phyloP scores from a whole-genome alignment of 2,329 filamentous ascomycete genomes.

The Fusarium circinatum region DNA sequence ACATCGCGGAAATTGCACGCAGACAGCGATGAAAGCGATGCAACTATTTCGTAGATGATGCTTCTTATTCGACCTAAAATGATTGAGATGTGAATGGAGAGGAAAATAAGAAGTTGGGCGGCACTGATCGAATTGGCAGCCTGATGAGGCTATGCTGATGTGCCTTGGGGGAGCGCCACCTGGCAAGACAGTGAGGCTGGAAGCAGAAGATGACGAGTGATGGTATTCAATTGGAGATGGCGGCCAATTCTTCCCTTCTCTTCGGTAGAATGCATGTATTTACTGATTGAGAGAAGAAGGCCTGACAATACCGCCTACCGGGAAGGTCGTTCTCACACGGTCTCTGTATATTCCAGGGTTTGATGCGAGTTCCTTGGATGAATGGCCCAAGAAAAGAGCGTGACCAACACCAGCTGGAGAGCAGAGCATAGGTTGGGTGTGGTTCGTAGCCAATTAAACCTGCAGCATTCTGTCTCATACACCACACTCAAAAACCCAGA shows the following conservation, averaged over 20 bases:
- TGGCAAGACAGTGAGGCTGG: background rate
- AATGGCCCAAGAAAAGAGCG: background rate
- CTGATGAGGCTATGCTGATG: conserved; percentile 7
- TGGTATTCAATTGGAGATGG: background rate
- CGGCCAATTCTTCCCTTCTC: background rate
- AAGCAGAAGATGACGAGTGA: background rate
- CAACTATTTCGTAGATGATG: background rate
- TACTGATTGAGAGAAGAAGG: background rate
- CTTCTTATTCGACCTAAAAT: background rate
- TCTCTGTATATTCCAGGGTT: background rate
- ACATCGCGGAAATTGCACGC: background rate
- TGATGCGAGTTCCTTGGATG: background rate
- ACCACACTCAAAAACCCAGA: no score
- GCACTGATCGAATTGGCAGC: background rate
- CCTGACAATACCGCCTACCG: accelerated
- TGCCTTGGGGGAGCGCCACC: background rate
- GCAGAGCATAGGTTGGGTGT: background rate
- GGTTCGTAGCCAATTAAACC: background rate
- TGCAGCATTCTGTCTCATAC: background rate
- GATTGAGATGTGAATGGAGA: accelerated
- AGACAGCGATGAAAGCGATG: background rate
- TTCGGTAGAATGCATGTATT: background rate
- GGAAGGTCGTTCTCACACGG: background rate
- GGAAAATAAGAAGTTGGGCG: background rate
- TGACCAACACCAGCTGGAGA: background rate